Evolutionary conservation across 1,284 basidiomycete genomes (phyloP), one percentile per base, ranked within the genome.

Genomic region (Rhodotorula sp.): DNA sequence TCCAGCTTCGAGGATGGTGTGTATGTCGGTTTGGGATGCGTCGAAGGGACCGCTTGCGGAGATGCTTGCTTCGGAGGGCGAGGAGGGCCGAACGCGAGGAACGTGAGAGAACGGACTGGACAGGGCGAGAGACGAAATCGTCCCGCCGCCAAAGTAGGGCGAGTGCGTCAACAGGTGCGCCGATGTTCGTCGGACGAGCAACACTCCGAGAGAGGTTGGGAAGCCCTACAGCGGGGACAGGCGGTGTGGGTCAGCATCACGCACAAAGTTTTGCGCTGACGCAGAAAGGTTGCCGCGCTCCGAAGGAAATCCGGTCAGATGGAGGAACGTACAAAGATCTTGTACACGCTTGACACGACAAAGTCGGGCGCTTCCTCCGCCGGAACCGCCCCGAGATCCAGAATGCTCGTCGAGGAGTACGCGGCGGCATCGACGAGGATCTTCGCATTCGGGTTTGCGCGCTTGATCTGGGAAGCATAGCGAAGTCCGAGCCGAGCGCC

Each of bases 281-380:
- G 37, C 37, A 42, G 2, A 42, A 42, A 42, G 37, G 10, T 12
- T 10, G 37, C 37, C 8, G 37, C 37, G 14, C 37, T 42, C 37
- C 8, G 37, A 49, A 18, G 22, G 24, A 49, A 10, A 49, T n/a
- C 6, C 17, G 45, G 0, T 15, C 4, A 12, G n/a, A 33, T 26
- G 18, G 18, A 12, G 22, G 29, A 30, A 62, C 70, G 14, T 49
- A 72, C 70, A 71, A 91, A 91, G 87, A 92, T 91, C 77, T 93
- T 93, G 83, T 93, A 93, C 76, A 92, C 91, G 54, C 88, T 90
- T 64, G 92, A 79, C 0, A 87, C 89, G 85, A 93, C 87, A 7
- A 90, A 87, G 0, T 87, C 91, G 29, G 92, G 83, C 3, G 90
- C 91, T 10, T 91, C 90, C 10, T 88, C 89, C 77, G 91, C 89